These are phyloP conservation scores for Xylaria sp. DNA, from an alignment of 2,329 filamentous ascomycete genomes.

Conservation along the genomic window DNA sequence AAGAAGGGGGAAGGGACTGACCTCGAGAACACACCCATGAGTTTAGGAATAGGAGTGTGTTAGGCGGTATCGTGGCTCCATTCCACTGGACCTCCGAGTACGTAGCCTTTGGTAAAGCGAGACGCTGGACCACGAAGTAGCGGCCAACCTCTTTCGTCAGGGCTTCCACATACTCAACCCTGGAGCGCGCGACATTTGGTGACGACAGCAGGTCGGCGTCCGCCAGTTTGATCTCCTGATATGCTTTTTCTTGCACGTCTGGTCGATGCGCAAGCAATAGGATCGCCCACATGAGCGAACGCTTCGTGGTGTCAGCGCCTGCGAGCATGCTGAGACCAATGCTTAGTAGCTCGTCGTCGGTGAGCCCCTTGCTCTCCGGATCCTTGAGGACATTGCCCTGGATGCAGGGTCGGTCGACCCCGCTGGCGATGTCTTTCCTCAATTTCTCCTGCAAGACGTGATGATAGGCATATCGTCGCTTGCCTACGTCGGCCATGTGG, in stretches of 20 bases:
- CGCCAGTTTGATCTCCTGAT: conserved; percentile 20
- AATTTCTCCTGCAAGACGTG: conserved; percentile 57
- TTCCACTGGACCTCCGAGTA: conserved; percentile 31
- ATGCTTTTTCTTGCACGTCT: conserved; percentile 34
- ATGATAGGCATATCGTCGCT: conserved; percentile 61
- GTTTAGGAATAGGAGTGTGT: conserved; percentile 45
- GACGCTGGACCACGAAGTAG: conserved; percentile 23
- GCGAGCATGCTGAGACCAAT: conserved; percentile 65
- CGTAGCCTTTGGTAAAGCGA: conserved; percentile 26
- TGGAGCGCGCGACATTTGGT: conserved; percentile 21
- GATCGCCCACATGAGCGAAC: conserved; percentile 34
- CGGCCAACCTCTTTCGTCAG: conserved; percentile 26
- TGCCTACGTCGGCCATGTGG: conserved; percentile 57
- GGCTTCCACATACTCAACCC: conserved; percentile 23
- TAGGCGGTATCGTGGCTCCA: conserved; percentile 51
- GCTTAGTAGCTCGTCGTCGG: conserved; percentile 67
- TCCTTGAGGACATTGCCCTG: conserved; percentile 69
- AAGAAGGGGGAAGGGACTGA: conserved; percentile 3
- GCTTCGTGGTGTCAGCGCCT: conserved; percentile 35
- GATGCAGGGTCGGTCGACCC: conserved; percentile 68
- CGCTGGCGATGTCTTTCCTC: conserved; percentile 59
- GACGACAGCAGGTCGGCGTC: conserved; percentile 15
- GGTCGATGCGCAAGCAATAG: conserved; percentile 33
- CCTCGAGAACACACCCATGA: conserved; percentile 36
- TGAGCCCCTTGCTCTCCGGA: conserved; percentile 63